A percentile compares a stretch with the other conserved stretches of the same genome.
These are phyloP conservation scores for Aspergillus homomorphus DNA, from an alignment of 495 filamentous ascomycete species.

Conservation along the genomic window DNA sequence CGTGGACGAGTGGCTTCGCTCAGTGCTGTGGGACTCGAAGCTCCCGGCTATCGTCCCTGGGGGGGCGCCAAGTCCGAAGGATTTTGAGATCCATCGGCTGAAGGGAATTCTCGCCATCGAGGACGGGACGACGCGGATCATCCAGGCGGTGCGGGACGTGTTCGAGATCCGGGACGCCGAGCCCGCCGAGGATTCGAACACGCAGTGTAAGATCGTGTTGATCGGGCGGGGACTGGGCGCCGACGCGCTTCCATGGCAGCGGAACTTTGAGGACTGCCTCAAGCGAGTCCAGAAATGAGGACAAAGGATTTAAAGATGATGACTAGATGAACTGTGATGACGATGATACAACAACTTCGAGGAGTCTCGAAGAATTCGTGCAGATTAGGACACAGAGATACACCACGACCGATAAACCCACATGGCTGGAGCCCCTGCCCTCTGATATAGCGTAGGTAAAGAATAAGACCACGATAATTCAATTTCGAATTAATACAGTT, in stretches of 20 bases:
- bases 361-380: no score
- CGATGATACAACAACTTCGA: neutral
- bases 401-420: no score
- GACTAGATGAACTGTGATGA: neutral
- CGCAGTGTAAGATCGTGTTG: slow-evolving; percentile 69
- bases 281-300: slow-evolving; percentile 1
- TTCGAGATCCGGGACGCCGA: slow-evolving; percentile 80
- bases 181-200: slow-evolving; percentile 28
- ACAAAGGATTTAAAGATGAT: slow-evolving; percentile 5
- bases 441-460: no score
- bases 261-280: slow-evolving; percentile 36
- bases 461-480: slow-evolving; percentile 1
- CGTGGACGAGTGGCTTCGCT: slow-evolving; percentile 80
- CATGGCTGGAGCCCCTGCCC: no score
- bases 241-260: slow-evolving; percentile 28
- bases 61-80: slow-evolving; percentile 16
- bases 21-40: slow-evolving; percentile 74
- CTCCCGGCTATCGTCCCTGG: slow-evolving; percentile 47
- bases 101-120: slow-evolving; percentile 70
- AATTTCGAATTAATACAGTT: slow-evolving; percentile 36
- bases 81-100: slow-evolving; percentile 76
- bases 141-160: slow-evolving; percentile 89
- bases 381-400: slow-evolving; percentile 2
- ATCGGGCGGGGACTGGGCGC: slow-evolving; percentile 65
- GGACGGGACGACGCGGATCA: slow-evolving; percentile 64